These are phyloP conservation scores for Sarcodon aspratus DNA, from an alignment of 768 basidiomycete genomes.

Conservation along the genomic window DNA sequence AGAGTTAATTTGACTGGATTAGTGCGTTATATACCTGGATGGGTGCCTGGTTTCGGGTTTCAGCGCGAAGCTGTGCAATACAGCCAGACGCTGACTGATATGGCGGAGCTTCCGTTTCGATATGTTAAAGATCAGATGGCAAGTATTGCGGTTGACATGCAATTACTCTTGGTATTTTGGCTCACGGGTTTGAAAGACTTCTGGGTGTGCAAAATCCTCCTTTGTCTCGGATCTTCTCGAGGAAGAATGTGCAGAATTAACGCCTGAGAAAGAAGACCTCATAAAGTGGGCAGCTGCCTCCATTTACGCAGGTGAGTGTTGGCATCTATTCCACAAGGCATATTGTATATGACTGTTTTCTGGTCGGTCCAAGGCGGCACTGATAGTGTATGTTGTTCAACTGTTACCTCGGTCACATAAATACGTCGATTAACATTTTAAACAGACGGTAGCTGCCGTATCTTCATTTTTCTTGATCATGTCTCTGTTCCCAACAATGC, in stretches of 20 bases:
- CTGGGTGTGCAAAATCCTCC: slow-evolving; percentile 9
- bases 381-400: slow-evolving; percentile 8
- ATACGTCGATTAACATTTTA: too few species aligned
- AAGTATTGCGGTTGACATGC: background rate
- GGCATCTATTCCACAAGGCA: too few species aligned
- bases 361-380: background rate
- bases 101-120: slow-evolving; percentile 17
- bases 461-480: slow-evolving; percentile 27
- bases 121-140: slow-evolving; percentile 22
- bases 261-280: slow-evolving; percentile 44
- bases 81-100: slow-evolving; percentile 6
- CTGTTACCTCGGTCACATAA: too few species aligned
- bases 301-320: slow-evolving; percentile 10
- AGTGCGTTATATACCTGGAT: slow-evolving; percentile 26
- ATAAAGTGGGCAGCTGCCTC: slow-evolving; percentile 50
- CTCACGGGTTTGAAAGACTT: slow-evolving; percentile 4
- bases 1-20: background rate
- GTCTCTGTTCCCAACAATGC: slow-evolving; percentile 24
- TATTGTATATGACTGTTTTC: too few species aligned
- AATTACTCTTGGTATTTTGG: background rate
- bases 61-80: slow-evolving; percentile 12
- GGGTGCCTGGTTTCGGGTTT: slow-evolving; percentile 29
- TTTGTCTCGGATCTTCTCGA: slow-evolving; percentile 9
- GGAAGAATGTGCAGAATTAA: slow-evolving; percentile 21
- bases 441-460: slow-evolving; percentile 21